A percentile compares a stretch with the other conserved stretches of the same genome.
Conservation (phyloP, 495 filamentous ascomycete species). For the Xylona heveae region DNA sequence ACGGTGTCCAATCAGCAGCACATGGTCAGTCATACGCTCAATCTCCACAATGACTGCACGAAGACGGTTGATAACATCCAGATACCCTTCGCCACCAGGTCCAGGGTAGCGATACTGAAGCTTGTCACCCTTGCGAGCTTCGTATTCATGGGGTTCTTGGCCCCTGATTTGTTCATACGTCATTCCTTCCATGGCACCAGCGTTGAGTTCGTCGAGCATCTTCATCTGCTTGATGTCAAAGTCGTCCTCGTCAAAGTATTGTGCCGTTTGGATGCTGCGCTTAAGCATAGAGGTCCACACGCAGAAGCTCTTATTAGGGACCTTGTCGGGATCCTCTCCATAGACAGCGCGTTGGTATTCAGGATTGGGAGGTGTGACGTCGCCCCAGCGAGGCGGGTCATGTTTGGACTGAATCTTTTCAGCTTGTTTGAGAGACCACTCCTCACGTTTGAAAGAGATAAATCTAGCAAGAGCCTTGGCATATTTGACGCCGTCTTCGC, state of each 20-base stretch:
- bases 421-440: constrained; percentile 59
- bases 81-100: constrained; percentile 84
- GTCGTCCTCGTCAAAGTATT: constrained; percentile 88
- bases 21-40: constrained; percentile 89
- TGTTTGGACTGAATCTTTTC: constrained; percentile 44
- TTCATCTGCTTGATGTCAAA: constrained; percentile 95
- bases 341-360: constrained; percentile 34
- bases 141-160: constrained; percentile 56
- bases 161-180: constrained; percentile 77
- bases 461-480: constrained; percentile 53
- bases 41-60: constrained; percentile 93
- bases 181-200: constrained; percentile 79
- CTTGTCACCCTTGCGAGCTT: constrained; percentile 55
- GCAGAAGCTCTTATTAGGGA: constrained; percentile 88
- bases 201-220: constrained; percentile 92
- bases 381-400: constrained; percentile 69
- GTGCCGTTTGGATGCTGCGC: constrained; percentile 61
- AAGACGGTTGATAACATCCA: constrained; percentile 89
- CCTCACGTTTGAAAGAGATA: constrained; percentile 46
- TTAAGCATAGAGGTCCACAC: constrained; percentile 97
- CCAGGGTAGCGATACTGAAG: constrained; percentile 88
- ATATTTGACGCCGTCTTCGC: constrained; percentile 49
- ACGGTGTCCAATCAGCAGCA: constrained; percentile 75
- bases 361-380: constrained; percentile 86
- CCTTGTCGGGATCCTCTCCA: constrained; percentile 26